Base-by-base conservation (phyloP, 495 filamentous ascomycete species). In the Penicillium chermesinum region DNA sequence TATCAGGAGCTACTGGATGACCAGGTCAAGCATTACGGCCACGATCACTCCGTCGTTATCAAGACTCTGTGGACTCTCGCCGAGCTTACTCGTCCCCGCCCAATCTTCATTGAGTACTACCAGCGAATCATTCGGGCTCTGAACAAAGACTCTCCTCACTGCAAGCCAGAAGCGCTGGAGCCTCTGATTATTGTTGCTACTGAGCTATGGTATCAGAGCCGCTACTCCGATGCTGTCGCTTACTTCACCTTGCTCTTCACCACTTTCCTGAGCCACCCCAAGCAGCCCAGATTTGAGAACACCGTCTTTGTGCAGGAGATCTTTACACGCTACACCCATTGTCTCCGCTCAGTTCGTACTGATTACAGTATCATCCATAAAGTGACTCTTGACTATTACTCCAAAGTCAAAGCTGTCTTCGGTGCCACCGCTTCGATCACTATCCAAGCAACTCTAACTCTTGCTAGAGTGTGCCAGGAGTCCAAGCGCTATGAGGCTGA, bases 401-500 rank as follows among this genome's bases (percentile, higher is more conserved):
- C 55, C n/a, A 61, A 58, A 40, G 62, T 64, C 27, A 61, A 61
- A 55, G 36, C 53, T 7, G 41, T 67, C 1, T 69, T 71, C 14
- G 58, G 63, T 30, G 57, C 55, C 0, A 62, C 57, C n/a, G 65
- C 67, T 1, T 49, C 61, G 2, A 65, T 71, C 48, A 69, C 63
- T 8, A 58, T 71, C 15, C 56, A 63, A 36, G 61, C 65, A 1
- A 66, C 65, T 5, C 46, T 63, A 53, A 64, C 61, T 1, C 59
- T 71, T 25, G 67, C 67, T 37, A 62, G 54, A 41, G 59, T 71
- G 16, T 67, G 65, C 51, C 65, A 66, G 47, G 62, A 64, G 42
- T 59, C 57, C 12, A 66, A 60, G 54, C 53, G 54, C n/a, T 67
- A 64, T 38, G 64, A 71, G 54, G 35, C 27, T 15, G 61, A 64